Evolutionary conservation across 2,329 filamentous ascomycete genomes (phyloP).

Genomic region (Epichloe brachyelytri): DNA sequence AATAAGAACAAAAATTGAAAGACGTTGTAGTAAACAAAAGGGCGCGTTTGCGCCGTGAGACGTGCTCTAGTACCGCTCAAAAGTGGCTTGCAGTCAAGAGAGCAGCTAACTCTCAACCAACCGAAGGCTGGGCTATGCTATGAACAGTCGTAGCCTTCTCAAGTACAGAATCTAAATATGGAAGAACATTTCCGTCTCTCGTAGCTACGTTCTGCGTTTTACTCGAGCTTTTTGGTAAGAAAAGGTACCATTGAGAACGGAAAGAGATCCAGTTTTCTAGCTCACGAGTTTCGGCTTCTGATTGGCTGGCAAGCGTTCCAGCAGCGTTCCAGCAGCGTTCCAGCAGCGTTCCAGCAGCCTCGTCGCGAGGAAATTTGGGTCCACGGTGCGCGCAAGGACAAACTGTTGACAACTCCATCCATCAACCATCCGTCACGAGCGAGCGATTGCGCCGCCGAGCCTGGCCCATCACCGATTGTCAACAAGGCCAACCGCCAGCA

Average conservation of each 20-base stretch:
- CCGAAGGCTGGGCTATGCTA: not conserved
- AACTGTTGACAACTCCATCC: conserved; percentile 1
- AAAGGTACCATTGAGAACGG: not conserved
- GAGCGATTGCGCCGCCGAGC: conserved; percentile 6
- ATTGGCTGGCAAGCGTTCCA: conserved; percentile 14
- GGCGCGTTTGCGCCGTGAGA: too few relatives aligned
- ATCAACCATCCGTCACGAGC: conserved; percentile 6
- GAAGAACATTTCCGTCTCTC: not conserved
- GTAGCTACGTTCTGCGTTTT: not conserved
- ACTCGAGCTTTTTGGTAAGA: not conserved
- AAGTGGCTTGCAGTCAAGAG: not conserved
- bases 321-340: conserved; percentile 13
- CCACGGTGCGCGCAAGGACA: conserved; percentile 11
- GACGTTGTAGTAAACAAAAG: not conserved
- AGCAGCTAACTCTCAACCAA: not conserved
- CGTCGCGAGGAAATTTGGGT: conserved; percentile 26
- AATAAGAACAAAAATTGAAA: not conserved
- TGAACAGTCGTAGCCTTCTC: not conserved
- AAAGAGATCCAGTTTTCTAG: not conserved
- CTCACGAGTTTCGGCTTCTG: not conserved
- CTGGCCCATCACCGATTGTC: conserved; percentile 2
- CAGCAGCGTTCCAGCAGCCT: conserved; percentile 15
- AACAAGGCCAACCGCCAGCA: not conserved
- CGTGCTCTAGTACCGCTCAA: not conserved
- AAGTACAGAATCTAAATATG: not conserved